Evolutionary conservation across 495 filamentous ascomycete species (phyloP), one percentile per base, ranked within the genome.

Genomic region (Amphirosellinia nigrospora): DNA sequence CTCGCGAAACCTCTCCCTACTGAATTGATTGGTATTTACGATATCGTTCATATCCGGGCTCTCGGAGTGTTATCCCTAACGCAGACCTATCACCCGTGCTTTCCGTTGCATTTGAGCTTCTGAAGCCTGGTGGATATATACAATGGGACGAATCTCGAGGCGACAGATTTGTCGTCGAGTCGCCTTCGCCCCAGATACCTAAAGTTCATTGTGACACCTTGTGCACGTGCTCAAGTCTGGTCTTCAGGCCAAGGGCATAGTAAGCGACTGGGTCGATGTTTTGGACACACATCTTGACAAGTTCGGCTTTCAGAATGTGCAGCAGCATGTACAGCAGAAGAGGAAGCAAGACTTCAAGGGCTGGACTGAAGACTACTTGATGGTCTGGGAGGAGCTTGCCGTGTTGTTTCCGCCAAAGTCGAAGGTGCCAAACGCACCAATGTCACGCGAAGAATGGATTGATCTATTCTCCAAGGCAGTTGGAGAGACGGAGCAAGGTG

Each of bases 1-100:
- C 71, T 75, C 39, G 48, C 59, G 19, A 63, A 58, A 48, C 79
- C 81, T 7, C 77, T 83, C 36, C 78, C 80, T 0, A 66, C 65
- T 3, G 69, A 76, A 2, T 67, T 82, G 28, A 6, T 70, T 36
- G 75, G 75, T 30, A 76, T 69, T 21, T 85, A 79, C 70, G 82
- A 84, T 52, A 48, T 85, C 19, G 78, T 83, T 19, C 78, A 80
- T 32, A 75, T 80, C 39, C 77, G 82, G 1, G 75, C 83, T 55
- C 71, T 80, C 58, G 72, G 58, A 75, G 78, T 65, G 75, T 74
- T 21, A 77, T 74, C 64, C 58, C 69, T 28, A 70, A 74, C 21
- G 46, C 30, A 8, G 75, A 78, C 16, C 72, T 73, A 70, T 64
- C 52, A 21, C 74, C 43, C 38, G 60, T 79, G 23, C 69, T 79